phyloP scores from a whole-genome alignment of 2,329 filamentous ascomycete genomes.

The Scedosporium dehoogii region DNA sequence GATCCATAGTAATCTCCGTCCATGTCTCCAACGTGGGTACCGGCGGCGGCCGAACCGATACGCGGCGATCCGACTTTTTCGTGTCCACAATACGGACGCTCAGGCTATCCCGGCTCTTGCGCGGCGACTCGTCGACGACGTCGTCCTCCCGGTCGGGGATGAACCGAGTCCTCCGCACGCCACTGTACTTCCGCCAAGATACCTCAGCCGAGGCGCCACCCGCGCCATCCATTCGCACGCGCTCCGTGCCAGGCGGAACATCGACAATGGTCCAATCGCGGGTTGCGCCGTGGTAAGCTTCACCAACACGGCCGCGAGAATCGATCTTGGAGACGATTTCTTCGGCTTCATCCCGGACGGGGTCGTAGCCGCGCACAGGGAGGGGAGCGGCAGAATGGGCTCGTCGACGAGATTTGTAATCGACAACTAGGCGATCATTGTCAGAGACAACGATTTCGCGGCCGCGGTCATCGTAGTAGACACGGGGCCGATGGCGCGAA shows the following conservation, averaged over 20 bases:
- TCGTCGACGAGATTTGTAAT: conserved; percentile 34
- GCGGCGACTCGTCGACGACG: conserved; percentile 8
- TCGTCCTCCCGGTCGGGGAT: conserved; percentile 51
- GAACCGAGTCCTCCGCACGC: conserved; percentile 65
- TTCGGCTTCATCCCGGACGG: conserved; percentile 49
- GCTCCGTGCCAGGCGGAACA: conserved; percentile 72
- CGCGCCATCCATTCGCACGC: conserved; percentile 71
- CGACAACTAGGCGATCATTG: conserved; percentile 35
- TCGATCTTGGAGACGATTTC: conserved; percentile 49
- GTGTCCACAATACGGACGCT: conserved; percentile 44
- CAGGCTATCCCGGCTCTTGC: conserved; percentile 25
- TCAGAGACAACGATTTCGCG: conserved; percentile 56
- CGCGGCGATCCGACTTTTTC: conserved; percentile 42
- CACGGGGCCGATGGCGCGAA: conserved; percentile 25
- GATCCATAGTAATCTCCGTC: conserved; percentile 94
- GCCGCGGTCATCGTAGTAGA: conserved; percentile 52
- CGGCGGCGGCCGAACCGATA: conserved; percentile 21
- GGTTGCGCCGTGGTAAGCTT: conserved; percentile 64
- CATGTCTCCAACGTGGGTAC: conserved; percentile 61
- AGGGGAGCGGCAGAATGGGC: conserved; percentile 40
- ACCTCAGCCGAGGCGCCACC: conserved; percentile 69
- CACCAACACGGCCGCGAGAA: conserved; percentile 56
- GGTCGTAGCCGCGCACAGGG: conserved; percentile 10
- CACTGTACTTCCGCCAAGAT: conserved; percentile 70
- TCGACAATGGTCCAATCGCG: conserved; percentile 75